Percentiles rank a stretch among this genome's conserved stretches.
Evolutionary conservation across 345 rosid genomes (phyloP).

Genomic region (Acer campestre): DNA sequence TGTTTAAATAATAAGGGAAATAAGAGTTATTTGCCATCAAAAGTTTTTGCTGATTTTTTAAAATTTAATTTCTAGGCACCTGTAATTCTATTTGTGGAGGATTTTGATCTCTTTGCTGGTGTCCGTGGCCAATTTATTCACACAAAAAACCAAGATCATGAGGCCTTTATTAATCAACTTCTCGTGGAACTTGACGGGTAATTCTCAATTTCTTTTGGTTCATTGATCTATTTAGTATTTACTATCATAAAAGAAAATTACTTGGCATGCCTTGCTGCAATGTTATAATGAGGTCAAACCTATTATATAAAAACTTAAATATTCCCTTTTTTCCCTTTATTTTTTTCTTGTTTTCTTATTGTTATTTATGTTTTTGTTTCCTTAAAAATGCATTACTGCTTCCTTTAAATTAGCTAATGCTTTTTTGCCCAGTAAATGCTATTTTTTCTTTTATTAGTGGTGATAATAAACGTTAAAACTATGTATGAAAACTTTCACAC

Average conservation of each 20-base stretch:
- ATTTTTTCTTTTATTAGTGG: neutral
- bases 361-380: neutral
- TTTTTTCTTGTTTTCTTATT: neutral
- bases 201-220: constrained; percentile 23
- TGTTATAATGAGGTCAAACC: neutral
- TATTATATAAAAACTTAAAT: neutral
- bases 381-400: neutral
- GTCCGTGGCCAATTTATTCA: constrained; percentile 92
- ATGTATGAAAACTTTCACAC: neutral
- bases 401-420: neutral
- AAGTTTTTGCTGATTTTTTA: constrained; percentile 18
- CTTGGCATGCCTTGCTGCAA: constrained; percentile 16
- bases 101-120: constrained; percentile 97
- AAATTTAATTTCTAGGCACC: constrained; percentile 68
- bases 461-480: neutral
- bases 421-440: neutral
- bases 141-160: constrained; percentile 92
- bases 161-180: constrained; percentile 95
- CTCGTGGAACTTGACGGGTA: constrained; percentile 99
- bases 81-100: constrained; percentile 93
- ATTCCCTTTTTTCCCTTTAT: neutral
- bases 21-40: neutral
- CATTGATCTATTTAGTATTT: neutral
- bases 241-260: constrained; percentile 1
- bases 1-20: neutral